Evolutionary conservation across 2,329 filamentous ascomycete species (phyloP).

Genomic region (Penicillium sp.): DNA sequence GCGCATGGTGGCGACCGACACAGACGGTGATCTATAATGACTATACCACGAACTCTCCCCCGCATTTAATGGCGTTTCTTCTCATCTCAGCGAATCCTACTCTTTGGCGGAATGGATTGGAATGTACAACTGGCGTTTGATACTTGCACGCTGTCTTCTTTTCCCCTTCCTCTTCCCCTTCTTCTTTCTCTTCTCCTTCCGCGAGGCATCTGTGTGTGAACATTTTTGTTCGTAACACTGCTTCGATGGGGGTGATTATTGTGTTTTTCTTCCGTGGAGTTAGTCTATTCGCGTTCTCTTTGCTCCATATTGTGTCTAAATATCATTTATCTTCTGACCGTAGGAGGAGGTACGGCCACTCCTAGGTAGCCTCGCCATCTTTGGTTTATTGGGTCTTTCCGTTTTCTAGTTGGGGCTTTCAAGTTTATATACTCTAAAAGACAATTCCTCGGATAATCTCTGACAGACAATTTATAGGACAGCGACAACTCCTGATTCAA

Average conservation of each 20-base stretch:
- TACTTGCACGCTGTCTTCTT: not conserved
- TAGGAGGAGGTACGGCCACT: not conserved
- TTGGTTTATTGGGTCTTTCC: not conserved
- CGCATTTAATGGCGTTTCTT: slow-evolving; percentile 26
- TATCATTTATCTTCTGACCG: not conserved
- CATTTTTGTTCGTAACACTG: not conserved
- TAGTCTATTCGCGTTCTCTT: not conserved
- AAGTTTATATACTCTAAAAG: not conserved
- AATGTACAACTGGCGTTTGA: slow-evolving; percentile 9
- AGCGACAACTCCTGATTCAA: not conserved
- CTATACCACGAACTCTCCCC: slow-evolving; percentile 10
- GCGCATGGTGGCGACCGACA: slow-evolving; percentile 17
- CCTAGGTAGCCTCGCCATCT: not conserved
- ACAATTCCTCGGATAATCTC: not conserved
- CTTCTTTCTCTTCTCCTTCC: not conserved
- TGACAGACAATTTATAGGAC: not conserved
- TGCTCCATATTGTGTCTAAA: not conserved
- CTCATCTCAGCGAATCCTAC: slow-evolving; percentile 8
- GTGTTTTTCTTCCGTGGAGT: not conserved
- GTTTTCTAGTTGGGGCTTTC: not conserved
- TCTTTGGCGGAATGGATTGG: not conserved
- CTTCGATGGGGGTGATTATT: not conserved
- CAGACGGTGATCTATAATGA: slow-evolving; percentile 23
- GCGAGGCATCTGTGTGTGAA: not conserved
- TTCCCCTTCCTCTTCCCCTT: not conserved